A percentile compares a stretch with the other conserved stretches of the same genome.
phyloP scores from a whole-genome alignment of 2,329 filamentous ascomycete genomes.

The Trichoderma aggressivum region DNA sequence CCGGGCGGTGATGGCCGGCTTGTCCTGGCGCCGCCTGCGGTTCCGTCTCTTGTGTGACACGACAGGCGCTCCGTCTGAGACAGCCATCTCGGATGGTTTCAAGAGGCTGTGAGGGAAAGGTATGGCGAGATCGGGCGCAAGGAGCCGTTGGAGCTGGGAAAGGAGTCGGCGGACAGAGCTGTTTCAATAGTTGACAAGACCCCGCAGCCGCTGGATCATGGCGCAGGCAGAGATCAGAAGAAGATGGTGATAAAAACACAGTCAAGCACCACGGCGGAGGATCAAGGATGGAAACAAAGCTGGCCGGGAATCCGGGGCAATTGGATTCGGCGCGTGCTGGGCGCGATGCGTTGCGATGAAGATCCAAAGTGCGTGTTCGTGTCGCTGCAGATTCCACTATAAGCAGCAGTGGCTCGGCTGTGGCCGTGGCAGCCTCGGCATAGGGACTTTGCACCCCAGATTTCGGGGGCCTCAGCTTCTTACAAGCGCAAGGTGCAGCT shows the following conservation, averaged over 20 bases:
- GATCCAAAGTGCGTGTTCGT: constrained; percentile 6
- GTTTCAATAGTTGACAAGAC: constrained; percentile 1
- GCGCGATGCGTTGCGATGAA: constrained; percentile 12
- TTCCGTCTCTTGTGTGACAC: constrained; percentile 39
- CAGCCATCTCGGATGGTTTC: constrained; percentile 28
- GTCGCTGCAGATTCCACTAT: constrained; percentile 4
- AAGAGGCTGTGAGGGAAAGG: not conserved
- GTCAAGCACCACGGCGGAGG: not conserved
- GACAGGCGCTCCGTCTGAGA: constrained; percentile 26
- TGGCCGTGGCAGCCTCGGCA: constrained; percentile 18
- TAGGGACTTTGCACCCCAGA: constrained; percentile 12
- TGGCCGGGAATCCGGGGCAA: not conserved
- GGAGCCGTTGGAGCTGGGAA: not conserved
- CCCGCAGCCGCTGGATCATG: constrained; percentile 18
- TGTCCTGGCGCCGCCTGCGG: constrained; percentile 61
- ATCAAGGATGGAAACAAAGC: not conserved
- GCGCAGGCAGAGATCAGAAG: constrained; percentile 5
- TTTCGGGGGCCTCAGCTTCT: not conserved
- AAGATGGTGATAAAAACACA: not conserved
- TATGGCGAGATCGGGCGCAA: not conserved
- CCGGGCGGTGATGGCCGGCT: constrained; percentile 72
- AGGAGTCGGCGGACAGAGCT: not conserved
- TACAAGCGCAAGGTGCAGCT: not conserved
- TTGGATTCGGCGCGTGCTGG: constrained; percentile 7
- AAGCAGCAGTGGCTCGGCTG: constrained; percentile 4